These are phyloP conservation scores for Aspergillus niger DNA, from an alignment of 2,329 filamentous ascomycete genomes.

Conservation along the genomic window DNA sequence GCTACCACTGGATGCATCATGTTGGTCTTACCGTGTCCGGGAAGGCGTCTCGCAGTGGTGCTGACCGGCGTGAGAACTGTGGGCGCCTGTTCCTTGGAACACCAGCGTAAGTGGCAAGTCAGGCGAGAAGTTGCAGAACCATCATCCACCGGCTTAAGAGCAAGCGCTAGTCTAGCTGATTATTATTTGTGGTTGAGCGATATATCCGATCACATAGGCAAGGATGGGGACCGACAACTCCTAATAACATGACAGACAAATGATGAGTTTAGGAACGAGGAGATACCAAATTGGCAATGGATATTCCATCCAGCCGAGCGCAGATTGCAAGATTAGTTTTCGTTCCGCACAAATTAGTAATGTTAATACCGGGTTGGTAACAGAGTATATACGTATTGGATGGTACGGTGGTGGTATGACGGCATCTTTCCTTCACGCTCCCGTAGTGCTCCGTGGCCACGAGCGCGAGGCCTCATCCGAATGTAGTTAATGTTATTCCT, in stretches of 20 bases:
- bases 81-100: constrained; percentile 14
- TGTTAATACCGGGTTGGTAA: too few species aligned
- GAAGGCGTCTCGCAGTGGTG: neutral
- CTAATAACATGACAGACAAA: neutral
- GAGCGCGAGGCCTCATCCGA: neutral
- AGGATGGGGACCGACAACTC: neutral
- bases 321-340: neutral
- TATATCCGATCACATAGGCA: neutral
- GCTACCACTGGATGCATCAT: constrained; percentile 13
- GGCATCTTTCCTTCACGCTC: constrained; percentile 6
- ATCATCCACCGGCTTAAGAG: neutral
- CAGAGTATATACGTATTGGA: neutral
- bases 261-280: neutral
- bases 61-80: neutral
- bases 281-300: neutral
- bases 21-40: constrained; percentile 1
- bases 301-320: neutral
- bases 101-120: constrained; percentile 20
- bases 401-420: constrained; percentile 4
- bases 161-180: neutral
- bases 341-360: neutral
- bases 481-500: neutral
- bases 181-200: neutral
- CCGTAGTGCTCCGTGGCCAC: constrained; percentile 15
- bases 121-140: constrained; percentile 19